phyloP scores from a whole-genome alignment of 306 rosid species.

The Cucumis melo region DNA sequence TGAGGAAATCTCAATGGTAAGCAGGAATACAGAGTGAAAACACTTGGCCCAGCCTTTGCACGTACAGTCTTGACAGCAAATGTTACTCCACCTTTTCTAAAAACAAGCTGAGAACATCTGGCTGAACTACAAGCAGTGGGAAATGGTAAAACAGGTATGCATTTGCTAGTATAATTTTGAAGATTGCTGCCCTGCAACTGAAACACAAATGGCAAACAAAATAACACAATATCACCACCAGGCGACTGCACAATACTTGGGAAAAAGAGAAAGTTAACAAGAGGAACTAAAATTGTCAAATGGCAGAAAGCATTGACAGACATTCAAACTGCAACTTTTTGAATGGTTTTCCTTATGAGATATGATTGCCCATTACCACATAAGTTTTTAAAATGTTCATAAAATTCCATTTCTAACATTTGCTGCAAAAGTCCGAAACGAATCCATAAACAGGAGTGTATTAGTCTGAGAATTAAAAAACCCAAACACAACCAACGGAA shows the following conservation, averaged over 20 bases:
- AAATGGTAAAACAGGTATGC: conserved; percentile 16
- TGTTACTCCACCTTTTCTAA: conserved; percentile 15
- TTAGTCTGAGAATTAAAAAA: not conserved
- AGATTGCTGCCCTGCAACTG: conserved; percentile 50
- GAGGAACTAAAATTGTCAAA: not conserved
- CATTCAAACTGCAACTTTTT: not conserved
- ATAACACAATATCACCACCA: not conserved
- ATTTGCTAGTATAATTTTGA: conserved; percentile 15
- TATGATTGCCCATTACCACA: not conserved
- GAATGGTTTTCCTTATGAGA: not conserved
- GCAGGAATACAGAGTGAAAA: conserved; percentile 1
- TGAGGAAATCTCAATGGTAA: conserved; percentile 7
- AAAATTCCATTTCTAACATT: not conserved
- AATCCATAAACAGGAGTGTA: not conserved
- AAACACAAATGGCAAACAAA: conserved; percentile 7
- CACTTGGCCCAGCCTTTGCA: conserved; percentile 11
- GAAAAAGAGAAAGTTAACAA: not conserved
- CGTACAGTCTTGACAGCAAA: conserved; percentile 10
- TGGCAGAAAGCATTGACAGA: not conserved
- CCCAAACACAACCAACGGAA: not conserved
- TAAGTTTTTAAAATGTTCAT: not conserved
- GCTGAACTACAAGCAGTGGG: conserved; percentile 11
- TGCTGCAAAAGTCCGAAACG: not conserved
- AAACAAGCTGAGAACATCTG: conserved; percentile 21
- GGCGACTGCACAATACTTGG: not conserved